Evolutionary conservation across 2,329 filamentous ascomycete species (phyloP).

Genomic region (Botryosphaeria agaves): DNA sequence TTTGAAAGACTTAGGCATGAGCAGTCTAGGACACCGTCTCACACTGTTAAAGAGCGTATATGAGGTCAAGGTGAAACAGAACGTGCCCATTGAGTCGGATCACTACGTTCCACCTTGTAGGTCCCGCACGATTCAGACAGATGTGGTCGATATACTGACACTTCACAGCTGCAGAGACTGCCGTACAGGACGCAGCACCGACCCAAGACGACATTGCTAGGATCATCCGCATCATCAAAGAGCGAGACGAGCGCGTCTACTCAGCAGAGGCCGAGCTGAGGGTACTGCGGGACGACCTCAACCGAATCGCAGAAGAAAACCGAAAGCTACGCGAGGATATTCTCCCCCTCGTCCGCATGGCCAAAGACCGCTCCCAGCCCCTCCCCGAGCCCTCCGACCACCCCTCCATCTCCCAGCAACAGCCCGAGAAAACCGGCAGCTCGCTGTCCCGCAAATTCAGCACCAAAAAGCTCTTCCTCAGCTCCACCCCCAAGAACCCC

Average conservation of each 20-base stretch:
- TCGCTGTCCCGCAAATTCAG: conserved; percentile 34
- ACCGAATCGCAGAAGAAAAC: conserved; percentile 56
- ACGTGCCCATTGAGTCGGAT: conserved; percentile 77
- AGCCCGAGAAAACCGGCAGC: conserved; percentile 20
- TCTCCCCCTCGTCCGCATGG: conserved; percentile 73
- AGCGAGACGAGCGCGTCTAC: conserved; percentile 80
- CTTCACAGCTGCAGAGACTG: conserved; percentile 64
- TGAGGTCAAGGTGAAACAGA: conserved; percentile 87
- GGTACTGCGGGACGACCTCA: conserved; percentile 42
- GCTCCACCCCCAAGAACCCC: conserved; percentile 28
- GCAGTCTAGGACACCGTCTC: conserved; percentile 82
- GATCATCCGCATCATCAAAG: conserved; percentile 72
- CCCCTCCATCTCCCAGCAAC: conserved; percentile 7
- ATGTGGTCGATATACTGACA: conserved; percentile 7
- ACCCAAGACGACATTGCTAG: conserved; percentile 88
- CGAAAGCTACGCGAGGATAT: conserved; percentile 78
- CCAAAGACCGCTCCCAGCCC: conserved; percentile 82
- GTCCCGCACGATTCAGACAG: conserved; percentile 16
- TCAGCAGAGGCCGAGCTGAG: conserved; percentile 70
- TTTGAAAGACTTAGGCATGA: conserved; percentile 85
- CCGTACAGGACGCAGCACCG: conserved; percentile 68
- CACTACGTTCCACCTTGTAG: conserved; percentile 87
- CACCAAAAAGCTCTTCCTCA: conserved; percentile 33
- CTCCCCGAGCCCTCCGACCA: conserved; percentile 39
- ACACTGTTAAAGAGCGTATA: conserved; percentile 94